These are phyloP conservation scores for Trichoderma parareesei DNA, from an alignment of 495 filamentous ascomycete species.

Conservation along the genomic window DNA sequence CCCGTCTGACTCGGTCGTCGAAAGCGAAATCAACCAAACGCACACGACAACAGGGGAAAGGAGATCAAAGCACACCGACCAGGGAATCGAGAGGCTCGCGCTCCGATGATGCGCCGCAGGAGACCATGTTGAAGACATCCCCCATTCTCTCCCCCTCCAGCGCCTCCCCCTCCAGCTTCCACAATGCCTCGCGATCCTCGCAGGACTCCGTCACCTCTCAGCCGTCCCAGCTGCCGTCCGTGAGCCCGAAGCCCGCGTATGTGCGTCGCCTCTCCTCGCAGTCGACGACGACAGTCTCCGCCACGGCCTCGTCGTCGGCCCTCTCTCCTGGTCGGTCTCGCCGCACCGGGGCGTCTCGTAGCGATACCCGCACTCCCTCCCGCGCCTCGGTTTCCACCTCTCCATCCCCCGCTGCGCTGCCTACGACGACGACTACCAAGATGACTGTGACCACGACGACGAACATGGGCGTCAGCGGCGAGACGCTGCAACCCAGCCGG, in stretches of 20 bases:
- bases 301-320: constrained; percentile 28
- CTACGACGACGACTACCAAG: constrained; percentile 16
- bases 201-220: not conserved
- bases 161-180: constrained; percentile 39
- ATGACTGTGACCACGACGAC: constrained; percentile 20
- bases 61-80: not conserved
- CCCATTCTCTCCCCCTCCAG: constrained; percentile 34
- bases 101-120: constrained; percentile 22
- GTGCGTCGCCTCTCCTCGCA: constrained; percentile 21
- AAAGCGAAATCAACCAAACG: not conserved
- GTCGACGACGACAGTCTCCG: constrained; percentile 28
- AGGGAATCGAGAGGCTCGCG: not conserved
- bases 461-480: constrained; percentile 5
- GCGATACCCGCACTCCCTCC: not conserved
- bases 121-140: constrained; percentile 43
- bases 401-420: constrained; percentile 16
- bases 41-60: not conserved
- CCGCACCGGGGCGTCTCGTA: not conserved
- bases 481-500: constrained; percentile 17
- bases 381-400: not conserved
- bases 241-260: not conserved
- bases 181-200: constrained; percentile 2
- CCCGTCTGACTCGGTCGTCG: too few species aligned
- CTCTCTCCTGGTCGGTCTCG: constrained; percentile 16
- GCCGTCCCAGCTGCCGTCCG: not conserved